Base-by-base conservation (phyloP, 139 green algal genomes). In the Micromonas pusilla region DNA sequence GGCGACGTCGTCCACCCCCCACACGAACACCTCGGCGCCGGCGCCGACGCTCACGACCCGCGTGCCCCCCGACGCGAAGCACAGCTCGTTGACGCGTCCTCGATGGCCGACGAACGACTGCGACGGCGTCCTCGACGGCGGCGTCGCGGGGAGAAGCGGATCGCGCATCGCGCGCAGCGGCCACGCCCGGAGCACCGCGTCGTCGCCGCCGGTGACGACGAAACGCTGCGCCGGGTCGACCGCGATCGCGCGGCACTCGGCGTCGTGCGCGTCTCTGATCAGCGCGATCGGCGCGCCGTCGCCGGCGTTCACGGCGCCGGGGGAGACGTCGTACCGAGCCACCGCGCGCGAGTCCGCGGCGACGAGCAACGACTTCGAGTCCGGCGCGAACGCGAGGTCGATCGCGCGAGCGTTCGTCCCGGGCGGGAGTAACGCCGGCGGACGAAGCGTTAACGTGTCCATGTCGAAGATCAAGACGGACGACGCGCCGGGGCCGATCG, bases 391-490 rank as follows among this genome's bases (percentile, higher is more conserved):
- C 9, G 45, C 45, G 16, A 57, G 16, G 45, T n/a, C n/a, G n/a
- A n/a, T n/a, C n/a, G n/a, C n/a, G n/a, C n/a, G n/a, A n/a, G n/a
- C n/a, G n/a, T n/a, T n/a, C n/a, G n/a, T n/a, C n/a, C n/a, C n/a
- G n/a, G 45, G 45, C 9, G 45, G 45, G 9, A 57, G 9, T 9
- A 57, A 16, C 45, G 45, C 45, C 9, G 45, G 45, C 45, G 45
- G 16, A 23, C 33, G 71, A 30, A 34, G 71, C 60, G 28, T 74
- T 23, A 81, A 70, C 19, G 81, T 85, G 65, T 30, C 65, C 1
- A 70, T 78, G 70, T 89, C 72, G 73, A 90, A 90, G 26, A 91
- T n/a, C 33, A 89, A 72, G 19, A 91, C 78, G 25, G 62, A 54
- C 53, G 39, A 30, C 6, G 30, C 38, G 31, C 60, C 25, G 64